Base-by-base conservation (phyloP, 2,329 filamentous ascomycete species). In the Knoxdaviesia proteae region DNA sequence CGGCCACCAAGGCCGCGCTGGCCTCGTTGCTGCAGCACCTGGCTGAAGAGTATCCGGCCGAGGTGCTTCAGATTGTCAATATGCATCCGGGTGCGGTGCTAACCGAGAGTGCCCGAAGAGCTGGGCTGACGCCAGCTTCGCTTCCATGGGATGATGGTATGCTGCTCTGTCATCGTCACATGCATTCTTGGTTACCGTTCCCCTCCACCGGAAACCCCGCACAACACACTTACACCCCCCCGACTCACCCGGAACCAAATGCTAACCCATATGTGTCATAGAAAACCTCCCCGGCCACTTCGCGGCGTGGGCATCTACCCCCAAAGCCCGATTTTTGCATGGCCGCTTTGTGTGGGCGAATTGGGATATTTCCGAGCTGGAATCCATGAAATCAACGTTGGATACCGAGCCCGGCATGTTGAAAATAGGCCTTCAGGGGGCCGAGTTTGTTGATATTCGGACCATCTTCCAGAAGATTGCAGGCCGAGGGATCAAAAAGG, bases 271-370 rank as follows among this genome's bases (percentile, higher is more conserved):
- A 34, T 20, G 11, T 20, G 20, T 20, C 2, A 10, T 32, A 46
- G 44, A 36, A 32, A 34, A 49, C 0, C 44, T 51, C 7, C 41
- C 47, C 5, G 49, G 49, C 6, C 41, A 54, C 33, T 64, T 61
- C 40, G 46, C 51, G 6, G 56, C 63, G 6, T 65, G 61, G 63
- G 49, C 56, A 1, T 56, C 61, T 1, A 56, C 52, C 6, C 44
- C 51, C 0, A 57, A 63, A 45, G 61, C 62, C 2, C 45, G 43
- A 6, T 62, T 63, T 42, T 46, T 65, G 30, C 59, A 58, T 38
- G 57, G 58, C 5, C 60, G 58, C 32, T 59, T 59, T 34, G 51
- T 61, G 4, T 60, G 56, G 53, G 52, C 56, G 6, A 54, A 54
- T n/a, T 65, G 62, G 61, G 62, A 65, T 47, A 53, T 62, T 1